Base-by-base conservation (phyloP, 805 yeast species). In the Zygoascus flipseniorum region DNA sequence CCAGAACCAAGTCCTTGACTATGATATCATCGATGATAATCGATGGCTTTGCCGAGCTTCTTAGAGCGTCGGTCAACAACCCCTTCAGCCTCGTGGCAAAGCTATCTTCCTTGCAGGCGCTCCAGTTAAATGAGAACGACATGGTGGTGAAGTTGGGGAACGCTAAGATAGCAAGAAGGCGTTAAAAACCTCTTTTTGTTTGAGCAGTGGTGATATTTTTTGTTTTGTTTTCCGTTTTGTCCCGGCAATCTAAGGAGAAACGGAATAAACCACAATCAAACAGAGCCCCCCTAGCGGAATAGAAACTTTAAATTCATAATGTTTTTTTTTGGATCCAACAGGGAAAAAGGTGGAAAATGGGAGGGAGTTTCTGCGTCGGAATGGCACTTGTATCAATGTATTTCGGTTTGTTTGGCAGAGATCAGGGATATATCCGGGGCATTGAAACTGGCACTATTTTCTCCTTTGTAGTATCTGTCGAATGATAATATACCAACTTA, bases 81-180 rank as follows among this genome's bases (percentile, higher is more conserved):
- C 49, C 60, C 55, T 77, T 77, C 13, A 89, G 79, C 77, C 86
- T 81, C 31, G 72, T 68, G 42, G 80, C 73, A 56, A 86, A 73
- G n/a, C 28, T 19, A 52, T 81, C 83, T 53, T 83, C 77, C 61
- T 85, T 88, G 51, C 85, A 74, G n/a, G 86, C 76, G 57, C 78
- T 78, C 95, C 95, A 86, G 69, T 83, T 82, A 61, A 87, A 83
- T 60, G 81, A 81, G 66, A 87, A 66, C 47, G 72, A 66, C 72
- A 69, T 69, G 18, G 20, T 19, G 50, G 32, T 47, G 31, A 35
- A 47, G 16, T 48, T 63, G 46, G 42, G 42, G 42, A 37, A 37
- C 5, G 42, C 18, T 16, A 8, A 16, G 42, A 37, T 14, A 37
- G 28, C 28, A 23, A 23, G 28, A 23, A 23, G 28, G 28, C 28